phyloP scores from a whole-genome alignment of 352 stramenopile genomes.

The Peronospora farinosa region DNA sequence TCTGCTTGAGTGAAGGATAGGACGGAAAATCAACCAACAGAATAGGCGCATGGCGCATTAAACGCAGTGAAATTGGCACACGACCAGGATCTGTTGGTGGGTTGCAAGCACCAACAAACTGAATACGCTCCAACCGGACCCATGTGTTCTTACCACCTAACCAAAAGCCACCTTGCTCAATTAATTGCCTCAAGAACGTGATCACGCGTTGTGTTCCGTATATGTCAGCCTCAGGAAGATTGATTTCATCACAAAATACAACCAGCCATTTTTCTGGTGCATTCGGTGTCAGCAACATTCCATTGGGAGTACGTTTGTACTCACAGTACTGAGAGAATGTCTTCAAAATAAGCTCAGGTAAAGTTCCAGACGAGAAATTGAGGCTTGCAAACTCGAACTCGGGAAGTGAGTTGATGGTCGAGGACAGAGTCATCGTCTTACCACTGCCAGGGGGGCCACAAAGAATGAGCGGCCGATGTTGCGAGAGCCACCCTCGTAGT shows the following conservation, averaged over 20 bases:
- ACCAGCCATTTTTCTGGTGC: conserved; percentile 96
- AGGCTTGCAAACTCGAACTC: conserved; percentile 97
- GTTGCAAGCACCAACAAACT: conserved; percentile 98
- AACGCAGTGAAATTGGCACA: conserved; percentile 93
- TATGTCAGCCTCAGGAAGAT: conserved; percentile 95
- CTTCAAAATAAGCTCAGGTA: conserved; percentile 97
- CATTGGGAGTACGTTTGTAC: conserved; percentile 95
- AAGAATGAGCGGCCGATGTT: conserved; percentile 95
- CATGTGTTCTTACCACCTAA: conserved; percentile 84
- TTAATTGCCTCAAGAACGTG: conserved; percentile 97
- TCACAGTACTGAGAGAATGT: conserved; percentile 98
- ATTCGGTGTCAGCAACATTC: conserved; percentile 93
- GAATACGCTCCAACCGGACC: conserved; percentile 89
- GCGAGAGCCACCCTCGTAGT: conserved; percentile 94
- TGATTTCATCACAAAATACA: conserved; percentile 99
- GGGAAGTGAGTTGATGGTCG: conserved; percentile 94
- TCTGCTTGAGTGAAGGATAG: conserved; percentile 93
- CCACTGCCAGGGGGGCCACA: conserved; percentile 97
- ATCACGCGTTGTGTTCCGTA: conserved; percentile 99
- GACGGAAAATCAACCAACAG: conserved; percentile 99
- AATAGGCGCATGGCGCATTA: conserved; percentile 97
- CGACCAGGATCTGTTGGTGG: conserved; percentile 98
- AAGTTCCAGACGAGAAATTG: conserved; percentile 99
- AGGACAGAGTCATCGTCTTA: conserved; percentile 99
- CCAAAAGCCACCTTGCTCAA: conserved; percentile 94